Percentiles rank a stretch among this genome's conserved stretches.
Evolutionary conservation across 179 eudicot species (phyloP).

Genomic region (Silene vulgaris): DNA sequence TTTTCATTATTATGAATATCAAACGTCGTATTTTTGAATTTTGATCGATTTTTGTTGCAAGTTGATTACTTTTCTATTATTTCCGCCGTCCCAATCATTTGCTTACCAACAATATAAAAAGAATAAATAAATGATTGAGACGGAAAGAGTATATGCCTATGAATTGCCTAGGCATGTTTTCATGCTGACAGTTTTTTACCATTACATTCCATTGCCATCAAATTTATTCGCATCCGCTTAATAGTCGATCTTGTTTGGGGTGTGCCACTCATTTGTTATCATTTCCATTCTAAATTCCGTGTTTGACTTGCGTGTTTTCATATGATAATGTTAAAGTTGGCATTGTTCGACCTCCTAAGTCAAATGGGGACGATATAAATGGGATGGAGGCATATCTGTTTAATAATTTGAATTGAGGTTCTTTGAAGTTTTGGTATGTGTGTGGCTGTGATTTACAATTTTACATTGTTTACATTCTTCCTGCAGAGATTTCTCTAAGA

Average conservation of each 20-base stretch:
- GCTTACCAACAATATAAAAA: no score
- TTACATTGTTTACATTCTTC: constrained; percentile 2
- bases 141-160: background rate
- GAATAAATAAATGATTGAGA: no score
- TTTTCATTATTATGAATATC: background rate
- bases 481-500: constrained; percentile 26
- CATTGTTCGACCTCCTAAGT: background rate
- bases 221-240: background rate
- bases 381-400: background rate
- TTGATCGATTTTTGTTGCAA: background rate
- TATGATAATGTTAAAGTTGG: background rate
- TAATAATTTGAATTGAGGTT: background rate
- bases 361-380: background rate
- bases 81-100: no score
- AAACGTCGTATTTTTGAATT: background rate
- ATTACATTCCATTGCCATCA: background rate
- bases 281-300: background rate
- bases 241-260: background rate
- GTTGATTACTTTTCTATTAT: background rate
- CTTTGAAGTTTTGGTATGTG: background rate
- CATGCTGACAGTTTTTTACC: background rate
- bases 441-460: background rate
- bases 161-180: background rate
- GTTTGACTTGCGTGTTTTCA: background rate
- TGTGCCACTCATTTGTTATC: background rate